A percentile compares a stretch with the other conserved stretches of the same genome.
These are phyloP conservation scores for Saraca asoca DNA, from an alignment of 331 rosid genomes.

Conservation along the genomic window DNA sequence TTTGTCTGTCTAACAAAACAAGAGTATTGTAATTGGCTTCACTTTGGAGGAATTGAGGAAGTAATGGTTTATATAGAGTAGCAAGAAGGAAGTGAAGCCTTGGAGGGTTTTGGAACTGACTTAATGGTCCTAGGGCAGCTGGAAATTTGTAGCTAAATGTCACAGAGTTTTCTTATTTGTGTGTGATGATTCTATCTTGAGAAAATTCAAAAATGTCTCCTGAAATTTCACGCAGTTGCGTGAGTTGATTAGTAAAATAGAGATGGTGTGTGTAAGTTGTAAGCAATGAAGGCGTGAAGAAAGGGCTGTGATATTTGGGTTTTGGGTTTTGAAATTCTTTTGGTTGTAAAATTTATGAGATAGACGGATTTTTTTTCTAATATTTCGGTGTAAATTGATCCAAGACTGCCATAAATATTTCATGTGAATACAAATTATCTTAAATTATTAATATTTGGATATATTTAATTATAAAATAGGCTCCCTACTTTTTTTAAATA, in stretches of 20 bases:
- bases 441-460: too few relatives aligned
- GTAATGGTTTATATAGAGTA: conserved; percentile 31
- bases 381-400: too few relatives aligned
- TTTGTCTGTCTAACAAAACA: background rate
- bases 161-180: background rate
- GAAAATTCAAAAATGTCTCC: conserved; percentile 24
- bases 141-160: conserved; percentile 3
- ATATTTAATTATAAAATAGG: too few relatives aligned
- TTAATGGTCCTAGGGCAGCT: conserved; percentile 13
- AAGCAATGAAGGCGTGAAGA: background rate
- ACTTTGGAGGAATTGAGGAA: background rate
- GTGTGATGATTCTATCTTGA: background rate
- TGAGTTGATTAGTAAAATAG: background rate
- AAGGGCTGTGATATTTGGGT: too few relatives aligned
- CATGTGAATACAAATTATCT: too few relatives aligned
- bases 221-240: conserved; percentile 29
- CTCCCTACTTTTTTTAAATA: too few relatives aligned
- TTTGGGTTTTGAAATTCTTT: too few relatives aligned
- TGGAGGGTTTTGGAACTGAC: conserved; percentile 3
- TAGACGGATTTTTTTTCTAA: too few relatives aligned
- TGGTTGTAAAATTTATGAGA: too few relatives aligned
- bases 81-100: background rate
- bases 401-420: too few relatives aligned
- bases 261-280: background rate
- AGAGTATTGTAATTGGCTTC: background rate